Base-by-base conservation (phyloP, 768 basidiomycete species). In the Suillus cothurnatus region DNA sequence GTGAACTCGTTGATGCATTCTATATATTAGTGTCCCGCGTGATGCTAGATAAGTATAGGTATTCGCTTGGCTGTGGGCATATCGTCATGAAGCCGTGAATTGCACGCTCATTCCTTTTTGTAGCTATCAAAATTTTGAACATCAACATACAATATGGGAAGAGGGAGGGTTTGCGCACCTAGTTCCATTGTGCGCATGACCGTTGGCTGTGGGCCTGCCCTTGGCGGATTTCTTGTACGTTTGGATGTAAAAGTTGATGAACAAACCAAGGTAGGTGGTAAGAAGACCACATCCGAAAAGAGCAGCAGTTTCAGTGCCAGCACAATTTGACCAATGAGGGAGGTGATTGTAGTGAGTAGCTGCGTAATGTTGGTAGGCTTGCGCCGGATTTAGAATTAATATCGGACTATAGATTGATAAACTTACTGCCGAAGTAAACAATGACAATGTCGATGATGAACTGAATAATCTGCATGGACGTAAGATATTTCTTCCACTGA, bases 401-500 rank as follows among this genome's bases (percentile, higher is more conserved):
- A 59, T 31, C 3, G 28, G 28, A 28, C 39, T 65, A 66, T 21
- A 63, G 17, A 28, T 38, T 11, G 9, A 66, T 2, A 45, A 34
- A 90, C 95, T 71, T 74, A 94, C 96, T 95, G 74, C 94, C 97
- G 70, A 96, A 97, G 84, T 97, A 99, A 67, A 96, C 93, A 64
- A 92, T 80, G 77, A 85, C 85, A 23, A 99, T 80, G 79, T 99
- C 97, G 73, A 99, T 89, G 68, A 99, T 78, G 76, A 99, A 99
- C 80, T 99, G 97, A 28, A 85, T 85, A 71, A 99, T 99, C 81
- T 99, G 97, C 90, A 99, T 91, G 31, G 86, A 88, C 47, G 97
- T 99, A 67, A 99, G 79, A 79, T 99, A 95, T 79, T 95, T 95
- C 84, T 99, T 99, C 97, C 97, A 99, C 97, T 96, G 72, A 28